Base-by-base conservation (phyloP, 2,329 filamentous ascomycete genomes). In the Talaromyces sp. region DNA sequence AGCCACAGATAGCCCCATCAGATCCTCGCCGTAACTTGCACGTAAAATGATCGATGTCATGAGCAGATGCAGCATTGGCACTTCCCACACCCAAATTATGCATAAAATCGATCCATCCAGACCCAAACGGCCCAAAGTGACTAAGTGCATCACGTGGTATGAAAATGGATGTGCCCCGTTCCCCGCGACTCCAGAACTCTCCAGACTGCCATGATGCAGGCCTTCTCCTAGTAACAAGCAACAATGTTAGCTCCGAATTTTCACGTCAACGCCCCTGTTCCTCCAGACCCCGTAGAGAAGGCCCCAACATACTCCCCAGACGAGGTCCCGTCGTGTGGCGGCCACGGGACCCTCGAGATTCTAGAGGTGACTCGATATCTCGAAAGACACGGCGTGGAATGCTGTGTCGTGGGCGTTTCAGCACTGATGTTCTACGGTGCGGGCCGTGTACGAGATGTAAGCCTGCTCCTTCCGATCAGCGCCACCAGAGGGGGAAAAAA, bases 341-440 rank as follows among this genome's bases (percentile, higher is more conserved):
- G 58, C 35, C 58, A 64, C 58, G 62, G 65, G 22, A 65, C 58
- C 10, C 56, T 63, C 42, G 62, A 67, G 53, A 62, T 63, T 42
- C 62, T 66, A 49, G 60, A 58, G 39, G 57, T 67, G 40, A 67
- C 58, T 52, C 62, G 54, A 17, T 58, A 60, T 39, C 56, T 67
- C 40, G 65, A 67, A 53, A 53, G 55, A 32, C 53, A 64, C 60
- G 62, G 61, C 51, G 65, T 67, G 42, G 61, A 63, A 51, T 66
- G 62, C 50, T 67, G 65, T 56, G 53, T 66, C 24, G 65, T 66
- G 46, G 65, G 63, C 29, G 60, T 65, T 51, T 62, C 65, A 14
- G 65, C 65, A 20, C 56, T 67, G 40, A 62, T 64, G 35, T 66
- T 63, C 50, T 67, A 67, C 43, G 62, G 65, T 19, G 64, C 62